Evolutionary conservation across 257 asterid genomes (phyloP), one percentile per base, ranked within the genome.

Genomic region (Ilex asprella): DNA sequence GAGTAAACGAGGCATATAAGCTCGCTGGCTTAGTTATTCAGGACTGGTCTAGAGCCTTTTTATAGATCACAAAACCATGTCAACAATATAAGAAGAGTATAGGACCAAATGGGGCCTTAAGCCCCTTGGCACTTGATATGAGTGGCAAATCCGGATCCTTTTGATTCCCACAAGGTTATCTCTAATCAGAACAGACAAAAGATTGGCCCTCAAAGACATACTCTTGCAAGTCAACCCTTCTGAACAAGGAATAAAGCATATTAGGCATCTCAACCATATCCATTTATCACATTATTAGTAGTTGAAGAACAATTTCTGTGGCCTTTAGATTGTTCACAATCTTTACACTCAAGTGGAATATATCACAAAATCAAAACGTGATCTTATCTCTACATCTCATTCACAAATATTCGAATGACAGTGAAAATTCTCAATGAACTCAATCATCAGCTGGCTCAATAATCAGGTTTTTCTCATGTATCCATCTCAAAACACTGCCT

Each of bases 201-300:
- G 4, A 11, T 75, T 71, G 68, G 70, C 75, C 53, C 70, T 60
- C 63, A 70, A 51, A 59, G 31, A 65, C 66, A 16, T 21, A 16
- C n/a, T n/a, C n/a, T n/a, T 10, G n/a, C 43, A 62, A 62, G 69
- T 69, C 94, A 83, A 79, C 86, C 78, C 77, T 73, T 72, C 31
- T 59, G 70, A 75, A 63, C 61, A 66, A 79, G 78, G 95, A 74
- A 86, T 74, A 75, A 69, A 68, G 82, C 83, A 80, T 67, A 72
- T 65, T 53, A 63, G 53, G 51, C 72, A 59, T 56, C 55, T 65
- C 64, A 55, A 65, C 62, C 62, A 47, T 61, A 67, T 76, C 74
- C 58, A 63, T 61, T 58, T 46, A 55, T 47, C 53, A 63, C 62
- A 53, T 55, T 64, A 50, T 59, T 44, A 21, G 41, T 8, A 35